Base-by-base conservation (phyloP, 2,329 filamentous ascomycete genomes). In the Lachnum nothofagi region DNA sequence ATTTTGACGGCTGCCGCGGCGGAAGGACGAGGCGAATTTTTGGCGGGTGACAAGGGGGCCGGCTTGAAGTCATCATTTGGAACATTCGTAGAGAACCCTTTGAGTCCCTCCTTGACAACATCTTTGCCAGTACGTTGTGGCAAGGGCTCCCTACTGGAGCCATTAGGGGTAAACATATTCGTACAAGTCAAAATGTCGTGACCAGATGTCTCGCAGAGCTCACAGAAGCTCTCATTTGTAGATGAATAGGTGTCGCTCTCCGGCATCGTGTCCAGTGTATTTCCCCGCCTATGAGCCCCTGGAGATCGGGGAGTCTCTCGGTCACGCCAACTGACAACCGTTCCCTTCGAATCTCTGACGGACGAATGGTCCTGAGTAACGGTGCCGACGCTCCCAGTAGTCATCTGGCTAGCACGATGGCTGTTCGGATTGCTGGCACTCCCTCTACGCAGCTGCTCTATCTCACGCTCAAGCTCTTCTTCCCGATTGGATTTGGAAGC, bases 151-250 rank as follows among this genome's bases (percentile, higher is more conserved):
- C 46, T 38, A 52, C 54, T 10, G 19, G 48, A 49, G 20, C 55
- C 58, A 46, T 61, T 61, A 6, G 60, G 54, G 33, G 60, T 65
- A 52, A 88, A 91, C 83, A 95, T 93, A 67, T 89, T 91, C 45
- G 87, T 90, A 75, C 91, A 97, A 19, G 88, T 94, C 48, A 97
- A 74, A 52, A 97, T 95, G 62, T 97, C 91, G 64, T 97, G 91
- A 14, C 91, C 91, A 40, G 81, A 78, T 27, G 87, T 88, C 71
- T 96, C 91, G 70, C 91, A 97, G 54, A 97, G 93, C 70, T 97
- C 93, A 69, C 91, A 97, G 46, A 64, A 64, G 43, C 58, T 83
- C 64, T 90, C 87, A 33, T 85, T 88, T 19, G 80, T 78, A 23
- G 79, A 81, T 31, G 85, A 87, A 67, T 85, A 78, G 12, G 76